phyloP scores from a whole-genome alignment of 192 early-diverging fungal genomes.

The Lunasporangiospora selenospora region DNA sequence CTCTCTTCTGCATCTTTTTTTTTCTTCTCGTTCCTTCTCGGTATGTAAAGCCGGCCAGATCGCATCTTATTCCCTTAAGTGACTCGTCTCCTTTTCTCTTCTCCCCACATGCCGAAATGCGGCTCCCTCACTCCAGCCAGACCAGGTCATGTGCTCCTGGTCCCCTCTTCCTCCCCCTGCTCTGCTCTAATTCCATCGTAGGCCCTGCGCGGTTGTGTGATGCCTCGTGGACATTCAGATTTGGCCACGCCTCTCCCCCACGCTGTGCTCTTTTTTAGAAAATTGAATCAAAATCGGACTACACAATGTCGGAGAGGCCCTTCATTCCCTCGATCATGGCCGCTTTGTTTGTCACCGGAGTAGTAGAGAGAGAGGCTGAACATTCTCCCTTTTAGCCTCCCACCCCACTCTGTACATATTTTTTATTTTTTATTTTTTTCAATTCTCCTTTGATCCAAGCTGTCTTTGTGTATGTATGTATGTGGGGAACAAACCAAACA shows the following conservation, averaged over 20 bases:
- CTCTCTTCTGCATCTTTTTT: background rate
- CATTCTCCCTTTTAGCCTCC: background rate
- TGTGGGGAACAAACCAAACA: background rate
- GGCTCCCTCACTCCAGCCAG: too few relatives aligned
- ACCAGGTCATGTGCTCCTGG: background rate
- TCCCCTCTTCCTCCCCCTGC: slow-evolving; percentile 1
- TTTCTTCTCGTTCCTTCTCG: background rate
- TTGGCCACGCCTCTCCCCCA: slow-evolving; percentile 1
- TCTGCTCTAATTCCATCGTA: background rate
- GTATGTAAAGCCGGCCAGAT: too few relatives aligned
- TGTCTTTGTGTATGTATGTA: too few relatives aligned
- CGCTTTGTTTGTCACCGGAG: background rate
- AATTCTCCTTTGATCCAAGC: background rate
- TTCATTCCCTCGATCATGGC: slow-evolving; percentile 6
- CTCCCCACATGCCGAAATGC: background rate
- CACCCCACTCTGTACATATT: background rate
- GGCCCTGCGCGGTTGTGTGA: too few relatives aligned
- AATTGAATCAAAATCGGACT: background rate
- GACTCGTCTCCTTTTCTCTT: background rate
- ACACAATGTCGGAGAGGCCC: background rate
- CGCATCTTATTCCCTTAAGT: too few relatives aligned
- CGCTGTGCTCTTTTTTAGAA: background rate
- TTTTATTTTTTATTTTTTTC: background rate
- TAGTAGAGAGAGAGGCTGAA: background rate
- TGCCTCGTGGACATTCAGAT: too few relatives aligned